These are phyloP conservation scores for Euphorbia pulcherrima DNA, from an alignment of 345 rosid genomes.

Conservation along the genomic window DNA sequence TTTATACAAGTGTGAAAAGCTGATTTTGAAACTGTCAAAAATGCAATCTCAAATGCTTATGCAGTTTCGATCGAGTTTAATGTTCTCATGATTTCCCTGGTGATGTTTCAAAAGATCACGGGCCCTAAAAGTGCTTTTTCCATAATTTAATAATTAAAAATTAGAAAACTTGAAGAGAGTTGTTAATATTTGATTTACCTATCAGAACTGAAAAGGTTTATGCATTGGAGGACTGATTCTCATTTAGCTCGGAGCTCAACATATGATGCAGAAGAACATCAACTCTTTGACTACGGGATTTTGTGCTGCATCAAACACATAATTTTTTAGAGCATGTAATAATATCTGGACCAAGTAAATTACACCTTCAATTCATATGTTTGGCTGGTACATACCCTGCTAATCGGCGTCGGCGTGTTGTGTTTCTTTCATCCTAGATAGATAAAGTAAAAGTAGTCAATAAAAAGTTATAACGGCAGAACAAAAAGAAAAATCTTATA, in stretches of 20 bases:
- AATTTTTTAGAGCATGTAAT: background rate
- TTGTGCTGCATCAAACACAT: constrained; percentile 51
- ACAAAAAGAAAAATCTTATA: background rate
- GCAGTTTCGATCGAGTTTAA: background rate
- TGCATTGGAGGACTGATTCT: constrained; percentile 24
- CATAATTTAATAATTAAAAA: background rate
- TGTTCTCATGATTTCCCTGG: background rate
- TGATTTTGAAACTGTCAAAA: too few species aligned
- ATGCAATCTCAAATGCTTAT: background rate
- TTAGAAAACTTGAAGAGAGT: background rate
- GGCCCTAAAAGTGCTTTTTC: background rate
- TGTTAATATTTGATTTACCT: background rate
- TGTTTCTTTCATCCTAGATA: constrained; percentile 45
- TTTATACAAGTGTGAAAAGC: too few species aligned
- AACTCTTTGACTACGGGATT: constrained; percentile 81
- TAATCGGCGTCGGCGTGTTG: constrained; percentile 40
- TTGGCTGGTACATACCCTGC: constrained; percentile 50
- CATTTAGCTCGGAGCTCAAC: constrained; percentile 59
- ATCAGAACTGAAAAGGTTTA: constrained; percentile 20
- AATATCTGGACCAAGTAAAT: background rate
- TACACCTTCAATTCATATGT: background rate
- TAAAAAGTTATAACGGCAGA: background rate
- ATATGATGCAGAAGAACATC: constrained; percentile 89
- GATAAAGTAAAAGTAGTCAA: constrained; percentile 4
- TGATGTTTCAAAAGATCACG: background rate